Percentiles rank a stretch among this genome's conserved stretches.
phyloP scores from a whole-genome alignment of 73 alveolate species.

The Symbiodinium pilosum region DNA sequence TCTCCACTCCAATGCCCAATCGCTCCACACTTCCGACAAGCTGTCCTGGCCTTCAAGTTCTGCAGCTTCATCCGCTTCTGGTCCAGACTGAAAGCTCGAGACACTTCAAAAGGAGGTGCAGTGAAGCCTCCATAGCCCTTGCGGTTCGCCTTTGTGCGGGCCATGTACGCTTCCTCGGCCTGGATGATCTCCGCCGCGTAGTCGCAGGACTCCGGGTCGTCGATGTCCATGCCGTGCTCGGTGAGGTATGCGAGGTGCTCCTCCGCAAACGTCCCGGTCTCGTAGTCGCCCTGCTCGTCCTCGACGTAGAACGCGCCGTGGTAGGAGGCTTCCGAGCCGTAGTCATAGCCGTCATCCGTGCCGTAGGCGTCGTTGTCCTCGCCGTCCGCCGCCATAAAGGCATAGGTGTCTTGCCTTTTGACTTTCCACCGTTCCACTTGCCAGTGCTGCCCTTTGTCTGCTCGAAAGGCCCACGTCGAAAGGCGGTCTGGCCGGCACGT shows the following conservation, averaged over 20 bases:
- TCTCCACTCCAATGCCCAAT: background rate
- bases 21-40: background rate
- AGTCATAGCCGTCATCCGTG: background rate
- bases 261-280: background rate
- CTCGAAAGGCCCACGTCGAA: background rate
- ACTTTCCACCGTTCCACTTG: background rate
- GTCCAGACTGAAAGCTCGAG: background rate
- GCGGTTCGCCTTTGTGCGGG: background rate
- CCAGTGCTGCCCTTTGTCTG: background rate
- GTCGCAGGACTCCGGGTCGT: conserved; percentile 13
- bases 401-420: background rate
- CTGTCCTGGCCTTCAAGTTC: background rate
- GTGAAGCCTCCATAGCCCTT: background rate
- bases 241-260: background rate
- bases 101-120: background rate
- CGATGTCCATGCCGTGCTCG: background rate
- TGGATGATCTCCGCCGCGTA: conserved; percentile 22
- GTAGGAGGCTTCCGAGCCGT: background rate
- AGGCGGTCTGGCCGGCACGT: background rate
- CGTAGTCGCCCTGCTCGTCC: background rate
- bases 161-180: conserved; percentile 22
- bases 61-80: background rate
- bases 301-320: background rate
- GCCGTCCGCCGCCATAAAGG: background rate
- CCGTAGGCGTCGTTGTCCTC: background rate